A percentile compares a stretch with the other conserved stretches of the same genome.
These are phyloP conservation scores for Huntiella bhutanensis DNA, from an alignment of 2,329 filamentous ascomycete species.

Conservation along the genomic window DNA sequence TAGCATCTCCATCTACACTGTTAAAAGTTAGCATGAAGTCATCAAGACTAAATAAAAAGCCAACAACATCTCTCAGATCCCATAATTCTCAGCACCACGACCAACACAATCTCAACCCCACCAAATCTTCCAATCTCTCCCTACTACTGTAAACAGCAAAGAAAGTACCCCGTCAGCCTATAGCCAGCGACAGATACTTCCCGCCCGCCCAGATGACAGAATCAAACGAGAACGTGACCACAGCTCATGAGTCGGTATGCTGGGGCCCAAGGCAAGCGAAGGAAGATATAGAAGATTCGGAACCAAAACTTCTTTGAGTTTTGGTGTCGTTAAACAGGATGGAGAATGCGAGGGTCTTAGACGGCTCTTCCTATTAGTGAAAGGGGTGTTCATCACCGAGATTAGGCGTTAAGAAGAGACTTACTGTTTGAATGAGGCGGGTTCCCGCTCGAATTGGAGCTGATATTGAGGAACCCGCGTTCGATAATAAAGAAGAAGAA, in stretches of 20 bases:
- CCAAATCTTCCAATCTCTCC: not conserved
- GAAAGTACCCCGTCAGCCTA: not conserved
- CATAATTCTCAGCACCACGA: not conserved
- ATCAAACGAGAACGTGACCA: not conserved
- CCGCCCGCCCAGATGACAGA: not conserved
- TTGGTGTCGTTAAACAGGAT: not conserved
- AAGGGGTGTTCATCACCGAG: conserved; percentile 1
- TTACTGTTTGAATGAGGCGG: no score
- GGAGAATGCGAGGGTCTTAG: not conserved
- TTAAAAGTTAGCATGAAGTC: not conserved
- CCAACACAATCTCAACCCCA: not conserved
- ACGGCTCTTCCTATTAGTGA: conserved; percentile 3
- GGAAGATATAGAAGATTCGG: not conserved
- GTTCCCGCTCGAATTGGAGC: no score
- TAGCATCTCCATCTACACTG: not conserved
- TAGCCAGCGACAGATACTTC: not conserved
- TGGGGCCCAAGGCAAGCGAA: not conserved
- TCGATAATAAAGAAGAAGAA: no score
- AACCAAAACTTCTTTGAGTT: not conserved
- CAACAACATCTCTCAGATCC: not conserved
- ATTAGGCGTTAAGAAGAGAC: not conserved
- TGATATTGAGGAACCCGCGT: no score
- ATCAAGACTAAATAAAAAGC: not conserved
- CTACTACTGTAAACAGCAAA: not conserved
- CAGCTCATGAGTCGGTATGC: not conserved